These are phyloP conservation scores for Cercospora zeae-maydis DNA, from an alignment of 2,329 filamentous ascomycete species.

Conservation along the genomic window DNA sequence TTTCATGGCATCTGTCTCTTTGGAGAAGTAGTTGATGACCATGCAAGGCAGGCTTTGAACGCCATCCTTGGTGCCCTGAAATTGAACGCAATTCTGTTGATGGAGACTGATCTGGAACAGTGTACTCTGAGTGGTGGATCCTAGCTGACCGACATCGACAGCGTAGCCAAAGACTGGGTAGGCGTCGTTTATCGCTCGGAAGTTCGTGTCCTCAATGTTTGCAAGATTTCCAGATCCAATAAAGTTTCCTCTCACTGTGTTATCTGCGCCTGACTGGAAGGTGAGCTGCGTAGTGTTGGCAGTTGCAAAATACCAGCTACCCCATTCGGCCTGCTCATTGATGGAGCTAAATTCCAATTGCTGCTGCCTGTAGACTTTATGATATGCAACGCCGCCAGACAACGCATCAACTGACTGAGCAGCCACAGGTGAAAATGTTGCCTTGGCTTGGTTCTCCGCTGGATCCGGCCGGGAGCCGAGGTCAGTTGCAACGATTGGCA, in stretches of 20 bases:
- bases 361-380: slow-evolving; percentile 31
- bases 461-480: slow-evolving; percentile 11
- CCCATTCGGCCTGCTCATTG: slow-evolving; percentile 51
- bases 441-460: neutral
- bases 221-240: slow-evolving; percentile 42
- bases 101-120: slow-evolving; percentile 52
- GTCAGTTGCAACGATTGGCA: slow-evolving; percentile 9
- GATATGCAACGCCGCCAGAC: slow-evolving; percentile 28
- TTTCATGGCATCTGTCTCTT: slow-evolving; percentile 45
- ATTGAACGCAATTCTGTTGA: slow-evolving; percentile 52
- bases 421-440: slow-evolving; percentile 15
- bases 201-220: slow-evolving; percentile 47
- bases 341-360: slow-evolving; percentile 44
- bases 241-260: slow-evolving; percentile 48
- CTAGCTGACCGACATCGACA: slow-evolving; percentile 48
- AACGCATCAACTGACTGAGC: neutral
- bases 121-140: slow-evolving; percentile 36
- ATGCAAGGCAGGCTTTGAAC: slow-evolving; percentile 44
- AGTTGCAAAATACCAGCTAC: slow-evolving; percentile 54
- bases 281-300: slow-evolving; percentile 42
- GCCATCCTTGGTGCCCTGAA: slow-evolving; percentile 38
- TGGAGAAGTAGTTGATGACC: slow-evolving; percentile 51
- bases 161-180: slow-evolving; percentile 55
- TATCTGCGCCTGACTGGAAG: slow-evolving; percentile 47
- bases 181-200: slow-evolving; percentile 45